A percentile compares a stretch with the other conserved stretches of the same genome.
phyloP scores from a whole-genome alignment of 139 green algal genomes.

The Eudorina sp. region DNA sequence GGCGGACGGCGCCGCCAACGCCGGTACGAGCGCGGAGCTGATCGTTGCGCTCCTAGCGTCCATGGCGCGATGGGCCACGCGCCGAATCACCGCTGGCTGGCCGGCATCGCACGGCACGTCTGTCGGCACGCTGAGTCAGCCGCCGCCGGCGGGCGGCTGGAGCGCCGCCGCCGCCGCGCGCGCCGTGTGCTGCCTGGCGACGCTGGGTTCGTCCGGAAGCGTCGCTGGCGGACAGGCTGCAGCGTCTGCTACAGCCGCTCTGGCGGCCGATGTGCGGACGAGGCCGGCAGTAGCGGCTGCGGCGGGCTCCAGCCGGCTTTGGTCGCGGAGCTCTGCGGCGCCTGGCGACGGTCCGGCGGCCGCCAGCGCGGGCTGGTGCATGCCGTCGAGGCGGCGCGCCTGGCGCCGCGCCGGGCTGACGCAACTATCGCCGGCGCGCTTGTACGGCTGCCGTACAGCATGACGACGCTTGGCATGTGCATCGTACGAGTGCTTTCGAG shows the following conservation, averaged over 20 bases:
- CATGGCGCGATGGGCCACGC: neutral
- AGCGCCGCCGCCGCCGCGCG: neutral
- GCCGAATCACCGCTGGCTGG: neutral
- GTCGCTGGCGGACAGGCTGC: constrained; percentile 5
- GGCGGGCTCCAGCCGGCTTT: neutral
- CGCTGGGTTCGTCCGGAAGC: constrained; percentile 22
- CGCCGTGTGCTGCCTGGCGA: constrained; percentile 19
- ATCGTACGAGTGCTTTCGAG: neutral
- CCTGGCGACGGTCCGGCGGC: constrained; percentile 21
- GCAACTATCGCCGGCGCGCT: neutral
- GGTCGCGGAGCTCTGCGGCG: constrained; percentile 1
- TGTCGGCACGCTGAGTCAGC: neutral
- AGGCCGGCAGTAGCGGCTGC: neutral
- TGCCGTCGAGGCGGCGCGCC: neutral
- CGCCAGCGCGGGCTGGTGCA: constrained; percentile 21
- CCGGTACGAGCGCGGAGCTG: neutral
- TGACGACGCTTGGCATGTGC: constrained; percentile 1
- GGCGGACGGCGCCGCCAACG: neutral
- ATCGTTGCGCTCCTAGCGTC: constrained; percentile 15
- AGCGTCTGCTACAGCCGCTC: constrained; percentile 10
- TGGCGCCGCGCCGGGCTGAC: neutral
- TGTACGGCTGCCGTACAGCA: neutral
- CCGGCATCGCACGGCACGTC: constrained; percentile 19
- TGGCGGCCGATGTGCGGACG: constrained; percentile 1
- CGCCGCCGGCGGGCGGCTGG: neutral